These are phyloP conservation scores for Fusarium sp. DNA, from an alignment of 2,329 filamentous ascomycete species.

Conservation along the genomic window DNA sequence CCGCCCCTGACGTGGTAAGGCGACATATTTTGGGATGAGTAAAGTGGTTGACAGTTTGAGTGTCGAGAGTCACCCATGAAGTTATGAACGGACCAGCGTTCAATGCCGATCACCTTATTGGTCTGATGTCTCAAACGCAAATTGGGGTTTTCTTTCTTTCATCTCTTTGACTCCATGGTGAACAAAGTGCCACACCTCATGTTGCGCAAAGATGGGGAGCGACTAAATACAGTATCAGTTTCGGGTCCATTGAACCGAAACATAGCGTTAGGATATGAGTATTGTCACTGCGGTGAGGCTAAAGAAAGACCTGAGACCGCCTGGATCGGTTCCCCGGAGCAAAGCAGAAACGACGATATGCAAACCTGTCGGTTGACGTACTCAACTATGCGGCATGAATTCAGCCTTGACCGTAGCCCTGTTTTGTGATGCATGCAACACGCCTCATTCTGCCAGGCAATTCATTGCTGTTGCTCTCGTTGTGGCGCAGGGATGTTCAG, in stretches of 20 bases:
- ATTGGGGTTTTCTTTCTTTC: slow-evolving; percentile 35
- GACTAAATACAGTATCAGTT: neutral
- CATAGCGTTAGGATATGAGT: slow-evolving; percentile 12
- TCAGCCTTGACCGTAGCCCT: neutral
- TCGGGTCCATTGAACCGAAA: slow-evolving; percentile 15
- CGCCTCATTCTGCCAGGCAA: slow-evolving; percentile 14
- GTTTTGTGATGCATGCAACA: slow-evolving; percentile 7
- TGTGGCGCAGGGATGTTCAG: slow-evolving; percentile 31
- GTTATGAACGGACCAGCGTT: neutral
- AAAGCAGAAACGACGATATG: neutral
- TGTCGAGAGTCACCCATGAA: slow-evolving; percentile 13
- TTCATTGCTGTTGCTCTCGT: slow-evolving; percentile 2
- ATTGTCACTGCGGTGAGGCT: slow-evolving; percentile 20
- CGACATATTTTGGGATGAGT: slow-evolving; percentile 10
- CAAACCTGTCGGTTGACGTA: slow-evolving; percentile 1
- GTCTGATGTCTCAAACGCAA: slow-evolving; percentile 28
- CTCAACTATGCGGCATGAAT: slow-evolving; percentile 2
- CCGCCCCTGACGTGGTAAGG: slow-evolving; percentile 4
- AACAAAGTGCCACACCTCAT: slow-evolving; percentile 12
- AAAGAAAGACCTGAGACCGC: slow-evolving; percentile 19
- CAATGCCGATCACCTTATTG: slow-evolving; percentile 19
- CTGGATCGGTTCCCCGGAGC: slow-evolving; percentile 3
- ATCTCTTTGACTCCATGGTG: slow-evolving; percentile 23
- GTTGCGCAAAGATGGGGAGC: slow-evolving; percentile 17
- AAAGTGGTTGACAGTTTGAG: slow-evolving; percentile 2